Percentiles rank a stretch among this genome's conserved stretches.
Evolutionary conservation across 768 basidiomycete species (phyloP).

Genomic region (Gyrodon lividus): DNA sequence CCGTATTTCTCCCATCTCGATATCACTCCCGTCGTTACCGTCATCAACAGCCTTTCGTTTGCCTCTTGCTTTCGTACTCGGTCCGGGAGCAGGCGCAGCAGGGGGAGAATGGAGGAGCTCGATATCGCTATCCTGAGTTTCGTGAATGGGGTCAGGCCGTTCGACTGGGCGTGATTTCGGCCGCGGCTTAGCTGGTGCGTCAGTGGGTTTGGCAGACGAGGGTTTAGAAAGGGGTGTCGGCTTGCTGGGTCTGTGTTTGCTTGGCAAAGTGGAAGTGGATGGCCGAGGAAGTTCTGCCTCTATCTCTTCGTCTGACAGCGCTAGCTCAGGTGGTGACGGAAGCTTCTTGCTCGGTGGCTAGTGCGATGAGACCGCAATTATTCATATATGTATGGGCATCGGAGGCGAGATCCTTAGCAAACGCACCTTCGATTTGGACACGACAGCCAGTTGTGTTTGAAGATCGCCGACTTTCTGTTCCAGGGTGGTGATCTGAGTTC

Average conservation of each 20-base stretch:
- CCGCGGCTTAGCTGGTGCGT: slow-evolving; percentile 21
- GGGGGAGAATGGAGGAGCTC: slow-evolving; percentile 23
- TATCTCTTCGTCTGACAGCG: slow-evolving; percentile 26
- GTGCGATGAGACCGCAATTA: neutral
- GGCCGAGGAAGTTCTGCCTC: slow-evolving; percentile 13
- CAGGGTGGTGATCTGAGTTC: slow-evolving; percentile 18
- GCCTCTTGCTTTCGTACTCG: slow-evolving; percentile 31
- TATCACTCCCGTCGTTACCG: slow-evolving; percentile 15
- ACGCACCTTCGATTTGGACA: slow-evolving; percentile 29
- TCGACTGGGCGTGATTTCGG: slow-evolving; percentile 22
- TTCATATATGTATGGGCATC: neutral
- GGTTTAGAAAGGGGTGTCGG: slow-evolving; percentile 17
- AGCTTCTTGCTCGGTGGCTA: slow-evolving; percentile 15
- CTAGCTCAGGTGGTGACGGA: slow-evolving; percentile 2
- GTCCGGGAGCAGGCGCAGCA: slow-evolving; percentile 20
- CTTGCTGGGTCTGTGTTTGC: slow-evolving; percentile 15
- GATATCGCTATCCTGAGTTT: slow-evolving; percentile 31
- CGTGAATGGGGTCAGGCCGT: slow-evolving; percentile 13
- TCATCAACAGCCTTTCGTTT: slow-evolving; percentile 37
- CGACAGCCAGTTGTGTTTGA: slow-evolving; percentile 41
- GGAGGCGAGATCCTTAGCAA: slow-evolving; percentile 11
- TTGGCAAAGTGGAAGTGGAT: slow-evolving; percentile 12
- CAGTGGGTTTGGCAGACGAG: slow-evolving; percentile 14
- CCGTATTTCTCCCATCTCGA: slow-evolving; percentile 22
- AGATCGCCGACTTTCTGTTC: slow-evolving; percentile 47